Evolutionary conservation across 495 filamentous ascomycete species (phyloP), one percentile per base, ranked within the genome.

Genomic region (Choiromyces venosus): DNA sequence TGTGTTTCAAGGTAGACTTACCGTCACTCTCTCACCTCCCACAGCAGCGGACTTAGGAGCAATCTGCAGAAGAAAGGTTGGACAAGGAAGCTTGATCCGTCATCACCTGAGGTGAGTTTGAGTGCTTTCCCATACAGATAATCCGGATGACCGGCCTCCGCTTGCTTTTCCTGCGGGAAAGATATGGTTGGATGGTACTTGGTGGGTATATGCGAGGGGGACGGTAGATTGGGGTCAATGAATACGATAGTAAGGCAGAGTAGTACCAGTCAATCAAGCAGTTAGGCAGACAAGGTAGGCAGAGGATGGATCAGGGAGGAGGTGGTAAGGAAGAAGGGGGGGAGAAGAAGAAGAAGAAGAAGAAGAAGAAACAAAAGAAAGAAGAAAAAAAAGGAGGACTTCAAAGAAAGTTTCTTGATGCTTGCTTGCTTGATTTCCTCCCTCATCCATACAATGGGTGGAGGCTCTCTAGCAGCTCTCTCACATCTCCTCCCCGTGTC

Each of bases 21-120:
- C 10, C n/a, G 25, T 14, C 52, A 29, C 12, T 29, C 29, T 44
- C 21, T 61, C 25, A 1, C 14, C 10, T 12, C n/a, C n/a, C 9
- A 42, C 66, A 70, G 61, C 67, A 70, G 56, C 36, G n/a, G 52
- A 66, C 75, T 61, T 61, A 1, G 52, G 52, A 61, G 52, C 52
- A 61, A 61, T 61, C 52, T 61, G 52, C 9, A 25, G 69, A 65
- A 42, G 75, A 69, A 44, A 76, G 42, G 66, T 70, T 77, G 75
- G 66, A 21, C 74, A 67, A 69, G 69, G 61, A 67, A 77, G 75
- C 75, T 76, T 73, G 70, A 73, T 69, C 69, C 56, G 66, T 29
- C 52, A 77, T 70, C 66, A 72, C 39, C 36, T 71, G 70, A 77
- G 74, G 75, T 77, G 56, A 77, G 75, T 77, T 65, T 52, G 44